Conservation (phyloP, 345 rosid genomes). For the Hirschfeldia incana region DNA sequence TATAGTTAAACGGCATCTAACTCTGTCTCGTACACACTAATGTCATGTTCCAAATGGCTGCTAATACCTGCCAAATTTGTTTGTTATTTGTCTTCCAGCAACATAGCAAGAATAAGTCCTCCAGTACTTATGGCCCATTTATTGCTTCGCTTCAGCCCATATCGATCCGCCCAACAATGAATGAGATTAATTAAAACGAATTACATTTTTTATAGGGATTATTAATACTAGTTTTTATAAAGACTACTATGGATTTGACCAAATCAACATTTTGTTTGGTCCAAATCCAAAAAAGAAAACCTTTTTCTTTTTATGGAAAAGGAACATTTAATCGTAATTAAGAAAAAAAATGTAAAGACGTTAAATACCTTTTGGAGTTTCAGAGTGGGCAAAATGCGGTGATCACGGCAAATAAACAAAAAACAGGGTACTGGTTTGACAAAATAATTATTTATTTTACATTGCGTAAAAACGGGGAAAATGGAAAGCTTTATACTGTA, state of each 20-base stretch:
- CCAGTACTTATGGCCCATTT: neutral
- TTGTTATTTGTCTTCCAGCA: neutral
- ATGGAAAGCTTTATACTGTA: neutral
- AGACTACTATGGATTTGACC: neutral
- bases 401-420: constrained; percentile 29
- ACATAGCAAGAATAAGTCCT: neutral
- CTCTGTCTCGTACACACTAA: neutral
- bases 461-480: constrained; percentile 21
- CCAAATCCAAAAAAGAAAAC: neutral
- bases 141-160: neutral
- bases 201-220: neutral
- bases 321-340: neutral
- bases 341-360: neutral
- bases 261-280: constrained; percentile 6
- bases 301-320: neutral
- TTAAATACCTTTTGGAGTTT: constrained; percentile 25
- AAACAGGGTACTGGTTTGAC: constrained; percentile 9
- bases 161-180: neutral
- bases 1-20: neutral
- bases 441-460: constrained; percentile 6
- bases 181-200: neutral
- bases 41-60: neutral
- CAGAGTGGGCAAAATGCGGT: constrained; percentile 33
- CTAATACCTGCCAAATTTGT: neutral
- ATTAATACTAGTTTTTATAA: neutral